phyloP scores from a whole-genome alignment of 2,329 filamentous ascomycete species.

The Ramularia endophylla region DNA sequence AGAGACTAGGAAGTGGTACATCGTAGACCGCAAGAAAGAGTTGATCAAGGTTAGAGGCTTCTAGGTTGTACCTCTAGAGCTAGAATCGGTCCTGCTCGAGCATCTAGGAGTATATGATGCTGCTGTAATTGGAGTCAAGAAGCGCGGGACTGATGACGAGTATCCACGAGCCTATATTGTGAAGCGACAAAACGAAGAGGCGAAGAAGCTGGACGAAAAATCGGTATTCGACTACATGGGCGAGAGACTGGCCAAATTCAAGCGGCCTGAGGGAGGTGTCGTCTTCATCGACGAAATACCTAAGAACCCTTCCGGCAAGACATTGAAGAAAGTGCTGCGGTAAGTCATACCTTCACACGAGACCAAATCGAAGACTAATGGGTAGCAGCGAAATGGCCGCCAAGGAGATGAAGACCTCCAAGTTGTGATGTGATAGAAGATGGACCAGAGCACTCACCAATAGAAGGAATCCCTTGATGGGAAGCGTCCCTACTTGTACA shows the following conservation, averaged over 20 bases:
- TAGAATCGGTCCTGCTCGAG: slow-evolving; percentile 70
- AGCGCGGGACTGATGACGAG: slow-evolving; percentile 48
- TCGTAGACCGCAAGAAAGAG: slow-evolving; percentile 77
- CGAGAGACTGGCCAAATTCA: slow-evolving; percentile 55
- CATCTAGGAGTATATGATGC: slow-evolving; percentile 69
- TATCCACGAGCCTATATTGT: slow-evolving; percentile 59
- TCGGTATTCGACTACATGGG: slow-evolving; percentile 54
- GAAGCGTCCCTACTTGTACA: too few relatives aligned
- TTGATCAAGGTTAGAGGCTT: slow-evolving; percentile 52
- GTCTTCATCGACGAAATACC: slow-evolving; percentile 53
- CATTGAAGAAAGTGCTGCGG: slow-evolving; percentile 43
- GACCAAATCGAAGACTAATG: too few relatives aligned
- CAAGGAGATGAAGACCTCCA: too few relatives aligned
- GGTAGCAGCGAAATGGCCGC: too few relatives aligned
- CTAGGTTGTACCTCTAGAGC: slow-evolving; percentile 77
- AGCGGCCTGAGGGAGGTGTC: slow-evolving; percentile 56
- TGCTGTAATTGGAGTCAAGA: slow-evolving; percentile 68
- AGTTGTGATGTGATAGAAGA: too few relatives aligned
- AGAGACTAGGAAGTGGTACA: slow-evolving; percentile 76
- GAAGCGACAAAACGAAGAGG: slow-evolving; percentile 46
- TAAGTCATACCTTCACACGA: too few relatives aligned
- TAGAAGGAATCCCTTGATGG: too few relatives aligned
- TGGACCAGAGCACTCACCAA: too few relatives aligned
- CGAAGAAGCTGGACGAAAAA: slow-evolving; percentile 43
- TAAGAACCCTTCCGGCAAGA: slow-evolving; percentile 59